Evolutionary conservation across 164 flowering plant genomes (phyloP).

Genomic region (Liquidambar formosana): DNA sequence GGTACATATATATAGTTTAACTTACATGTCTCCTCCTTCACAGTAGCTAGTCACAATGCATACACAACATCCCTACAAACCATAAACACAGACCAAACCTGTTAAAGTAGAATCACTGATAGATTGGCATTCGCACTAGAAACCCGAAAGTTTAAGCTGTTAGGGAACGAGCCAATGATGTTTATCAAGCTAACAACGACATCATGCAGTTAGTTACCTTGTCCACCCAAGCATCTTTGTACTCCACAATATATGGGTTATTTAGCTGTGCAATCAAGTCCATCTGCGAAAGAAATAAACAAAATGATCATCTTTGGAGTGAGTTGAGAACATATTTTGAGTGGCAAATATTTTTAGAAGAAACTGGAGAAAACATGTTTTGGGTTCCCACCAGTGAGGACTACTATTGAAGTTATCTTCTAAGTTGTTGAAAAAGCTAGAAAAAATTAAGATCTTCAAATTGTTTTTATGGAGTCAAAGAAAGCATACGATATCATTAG

Average conservation of each 20-base stretch:
- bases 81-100: neutral
- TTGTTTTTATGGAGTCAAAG: no score
- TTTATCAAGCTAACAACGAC: no score
- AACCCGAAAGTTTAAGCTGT: no score
- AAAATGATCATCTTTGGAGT: slow-evolving; percentile 13
- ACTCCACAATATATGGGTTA: slow-evolving; percentile 80
- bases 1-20: neutral
- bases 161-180: no score
- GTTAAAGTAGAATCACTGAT: neutral
- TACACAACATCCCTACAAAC: slow-evolving; percentile 51
- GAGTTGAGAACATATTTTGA: neutral
- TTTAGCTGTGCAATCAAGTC: slow-evolving; percentile 64
- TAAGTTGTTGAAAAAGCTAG: no score
- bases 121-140: neutral
- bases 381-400: no score
- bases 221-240: slow-evolving; percentile 91
- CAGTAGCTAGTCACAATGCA: slow-evolving; percentile 84
- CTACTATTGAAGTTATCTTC: no score
- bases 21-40: slow-evolving; percentile 94
- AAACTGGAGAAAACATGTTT: no score
- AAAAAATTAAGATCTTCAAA: no score
- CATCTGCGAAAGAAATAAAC: slow-evolving; percentile 57
- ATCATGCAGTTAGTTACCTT: slow-evolving; percentile 51
- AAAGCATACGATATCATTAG: neutral
- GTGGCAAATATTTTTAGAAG: neutral